Evolutionary conservation across 495 filamentous ascomycete genomes (phyloP).

Genomic region (Tuber microsphaerosporum): DNA sequence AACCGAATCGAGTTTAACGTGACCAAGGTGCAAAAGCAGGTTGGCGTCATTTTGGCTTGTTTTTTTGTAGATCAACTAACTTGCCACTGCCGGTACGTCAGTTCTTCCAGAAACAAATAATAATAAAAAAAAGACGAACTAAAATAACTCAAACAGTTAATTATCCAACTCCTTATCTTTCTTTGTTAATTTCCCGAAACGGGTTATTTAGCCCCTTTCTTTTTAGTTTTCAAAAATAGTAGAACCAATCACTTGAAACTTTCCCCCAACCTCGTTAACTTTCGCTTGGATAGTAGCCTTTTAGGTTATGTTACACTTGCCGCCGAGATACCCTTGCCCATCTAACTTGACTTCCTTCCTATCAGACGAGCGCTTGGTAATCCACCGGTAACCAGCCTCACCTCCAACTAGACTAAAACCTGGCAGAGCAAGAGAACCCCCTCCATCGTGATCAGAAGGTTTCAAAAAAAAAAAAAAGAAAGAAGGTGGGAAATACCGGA

Average conservation of each 20-base stretch:
- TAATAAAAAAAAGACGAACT: neutral
- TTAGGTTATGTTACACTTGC: neutral
- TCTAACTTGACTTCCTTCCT: neutral
- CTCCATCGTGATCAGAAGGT: neutral
- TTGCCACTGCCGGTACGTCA: neutral
- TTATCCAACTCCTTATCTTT: neutral
- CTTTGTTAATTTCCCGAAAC: constrained; percentile 1
- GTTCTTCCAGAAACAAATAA: neutral
- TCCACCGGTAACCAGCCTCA: neutral
- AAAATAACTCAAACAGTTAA: constrained; percentile 1
- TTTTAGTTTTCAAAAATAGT: neutral
- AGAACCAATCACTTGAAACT: neutral
- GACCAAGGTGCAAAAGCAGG: neutral
- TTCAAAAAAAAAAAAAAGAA: neutral
- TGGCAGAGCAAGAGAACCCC: neutral
- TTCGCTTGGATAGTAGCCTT: neutral
- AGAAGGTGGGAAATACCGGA: neutral
- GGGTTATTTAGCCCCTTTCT: neutral
- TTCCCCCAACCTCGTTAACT: neutral
- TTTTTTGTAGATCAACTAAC: neutral
- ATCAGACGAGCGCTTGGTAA: neutral
- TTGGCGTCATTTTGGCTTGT: neutral
- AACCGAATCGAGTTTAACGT: neutral
- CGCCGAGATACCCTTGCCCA: neutral
- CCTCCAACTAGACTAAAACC: neutral